Evolutionary conservation across 495 filamentous ascomycete species (phyloP), one percentile per base, ranked within the genome.

Genomic region (Penicillium ucsense): DNA sequence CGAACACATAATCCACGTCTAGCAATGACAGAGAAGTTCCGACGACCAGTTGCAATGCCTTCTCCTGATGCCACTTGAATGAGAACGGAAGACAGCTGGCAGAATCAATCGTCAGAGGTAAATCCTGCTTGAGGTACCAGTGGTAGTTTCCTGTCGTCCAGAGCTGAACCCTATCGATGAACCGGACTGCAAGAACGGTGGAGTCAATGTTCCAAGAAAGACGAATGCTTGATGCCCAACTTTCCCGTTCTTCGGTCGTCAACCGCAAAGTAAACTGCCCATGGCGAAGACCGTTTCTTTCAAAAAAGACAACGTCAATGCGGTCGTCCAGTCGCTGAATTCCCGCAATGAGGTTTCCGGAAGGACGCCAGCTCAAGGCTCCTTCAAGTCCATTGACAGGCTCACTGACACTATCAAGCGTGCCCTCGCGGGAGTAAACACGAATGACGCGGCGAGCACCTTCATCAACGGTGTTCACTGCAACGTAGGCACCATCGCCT

Each of bases 71-170:
- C 92, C 92, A 98, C 8, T 69, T 66, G 47, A 81, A 63, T 35
- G 67, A 61, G 51, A 60, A 65, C 33, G 64, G 64, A 30, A 48
- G 36, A 36, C 62, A 51, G 44, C 41, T 57, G 29, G 47, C 48
- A 10, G 52, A 30, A 45, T 62, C 56, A 5, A 57, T 43, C 7
- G 62, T 62, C 29, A 76, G 66, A 4, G 65, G 66, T 9, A 90
- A 72, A 58, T 98, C 92, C 66, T 95, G 91, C 66, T 97, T 98
- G n/a, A 97, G 70, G 60, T 97, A 97, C 75, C 89, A 97, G 57
- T 98, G 86, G 57, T 98, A 98, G 60, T 98, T 98, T 6, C 89
- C 86, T 73, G 84, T 92, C 3, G 87, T 94, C 90, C 92, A 98
- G n/a, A 97, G 69, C 55, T 98, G 92, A 10, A 91, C 69, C 36